Evolutionary conservation across 176 grass and related monocot species (phyloP).

Genomic region (Carex cristatella): DNA sequence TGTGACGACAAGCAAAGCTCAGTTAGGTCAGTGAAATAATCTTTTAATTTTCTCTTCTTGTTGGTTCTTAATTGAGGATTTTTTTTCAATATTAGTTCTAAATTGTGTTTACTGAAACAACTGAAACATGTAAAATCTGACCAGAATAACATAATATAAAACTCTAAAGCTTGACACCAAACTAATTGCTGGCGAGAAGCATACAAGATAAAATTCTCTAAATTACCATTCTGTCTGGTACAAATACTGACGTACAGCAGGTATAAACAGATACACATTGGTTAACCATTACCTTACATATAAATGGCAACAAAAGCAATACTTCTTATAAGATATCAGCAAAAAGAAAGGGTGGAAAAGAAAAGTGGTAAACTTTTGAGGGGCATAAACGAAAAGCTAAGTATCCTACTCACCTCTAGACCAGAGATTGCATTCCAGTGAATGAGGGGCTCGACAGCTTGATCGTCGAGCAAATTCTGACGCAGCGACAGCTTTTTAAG

Average conservation of each 20-base stretch:
- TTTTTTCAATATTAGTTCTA: neutral
- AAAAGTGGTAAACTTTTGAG: neutral
- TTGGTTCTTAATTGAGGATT: neutral
- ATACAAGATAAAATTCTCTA: neutral
- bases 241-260: neutral
- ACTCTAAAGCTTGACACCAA: neutral
- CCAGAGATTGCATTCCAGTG: conserved; percentile 60
- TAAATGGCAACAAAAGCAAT: conserved; percentile 8
- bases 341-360: neutral
- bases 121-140: neutral
- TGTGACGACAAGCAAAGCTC: conserved; percentile 5
- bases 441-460: conserved; percentile 57
- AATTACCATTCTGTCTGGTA: neutral
- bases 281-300: neutral
- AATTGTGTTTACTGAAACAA: neutral
- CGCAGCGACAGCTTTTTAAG: conserved; percentile 77
- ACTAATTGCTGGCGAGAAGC: neutral
- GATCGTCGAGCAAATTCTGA: conserved; percentile 76
- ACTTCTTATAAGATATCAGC: neutral
- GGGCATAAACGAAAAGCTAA: neutral
- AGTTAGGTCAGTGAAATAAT: neutral
- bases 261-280: neutral
- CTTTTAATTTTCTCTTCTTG: neutral
- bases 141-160: neutral
- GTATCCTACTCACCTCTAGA: conserved; percentile 39